phyloP scores from a whole-genome alignment of 129 eudicot species.

The Kitagawia praeruptora region DNA sequence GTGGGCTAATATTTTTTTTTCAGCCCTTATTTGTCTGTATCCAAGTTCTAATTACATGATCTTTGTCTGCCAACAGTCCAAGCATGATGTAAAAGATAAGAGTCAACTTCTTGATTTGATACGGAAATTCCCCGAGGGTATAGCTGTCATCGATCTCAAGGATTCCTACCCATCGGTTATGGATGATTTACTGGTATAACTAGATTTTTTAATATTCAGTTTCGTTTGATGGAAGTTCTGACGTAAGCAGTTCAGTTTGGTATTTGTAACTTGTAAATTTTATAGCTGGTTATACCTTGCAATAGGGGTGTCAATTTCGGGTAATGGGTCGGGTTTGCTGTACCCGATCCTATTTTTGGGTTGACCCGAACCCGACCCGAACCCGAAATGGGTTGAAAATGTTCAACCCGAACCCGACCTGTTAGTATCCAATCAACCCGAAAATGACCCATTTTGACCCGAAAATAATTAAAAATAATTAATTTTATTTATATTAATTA shows the following conservation, averaged over 20 bases:
- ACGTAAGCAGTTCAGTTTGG: not conserved
- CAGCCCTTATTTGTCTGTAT: not conserved
- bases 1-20: not conserved
- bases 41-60: not conserved
- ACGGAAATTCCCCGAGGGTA: conserved; percentile 65
- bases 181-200: conserved; percentile 68
- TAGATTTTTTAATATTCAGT: not conserved
- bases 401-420: too few relatives aligned
- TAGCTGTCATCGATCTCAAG: conserved; percentile 71
- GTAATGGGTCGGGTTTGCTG: too few relatives aligned
- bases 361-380: too few relatives aligned
- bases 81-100: conserved; percentile 56
- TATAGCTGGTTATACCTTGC: too few relatives aligned
- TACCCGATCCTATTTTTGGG: too few relatives aligned
- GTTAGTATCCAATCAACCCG: too few relatives aligned
- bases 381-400: too few relatives aligned
- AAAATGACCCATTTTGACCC: too few relatives aligned
- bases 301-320: too few relatives aligned
- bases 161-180: conserved; percentile 71
- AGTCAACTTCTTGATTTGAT: conserved; percentile 36
- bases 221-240: not conserved
- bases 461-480: too few relatives aligned
- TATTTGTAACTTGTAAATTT: too few relatives aligned
- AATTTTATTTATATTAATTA: too few relatives aligned
- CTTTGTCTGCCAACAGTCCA: conserved; percentile 44